Conservation (phyloP, 2,329 filamentous ascomycete species). For the Beauveria sp. region DNA sequence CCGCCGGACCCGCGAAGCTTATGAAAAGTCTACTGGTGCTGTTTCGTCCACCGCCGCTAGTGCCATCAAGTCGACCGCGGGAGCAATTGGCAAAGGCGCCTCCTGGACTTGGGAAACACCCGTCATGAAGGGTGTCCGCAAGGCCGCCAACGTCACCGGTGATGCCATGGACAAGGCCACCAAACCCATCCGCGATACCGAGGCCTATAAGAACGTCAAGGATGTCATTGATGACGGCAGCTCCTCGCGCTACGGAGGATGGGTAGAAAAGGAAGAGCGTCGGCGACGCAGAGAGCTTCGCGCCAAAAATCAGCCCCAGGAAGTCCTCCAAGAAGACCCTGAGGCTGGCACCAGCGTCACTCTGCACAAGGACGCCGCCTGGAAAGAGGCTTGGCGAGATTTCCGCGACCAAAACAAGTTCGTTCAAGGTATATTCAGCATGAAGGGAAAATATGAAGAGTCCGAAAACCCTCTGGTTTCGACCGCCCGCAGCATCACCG, state of each 20-base stretch:
- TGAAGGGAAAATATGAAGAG: conserved; percentile 86
- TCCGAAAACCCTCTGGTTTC: conserved; percentile 94
- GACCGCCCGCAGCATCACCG: conserved; percentile 88
- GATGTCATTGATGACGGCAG: conserved; percentile 95
- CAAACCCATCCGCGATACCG: conserved; percentile 84
- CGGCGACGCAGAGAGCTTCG: conserved; percentile 67
- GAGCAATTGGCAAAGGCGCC: conserved; percentile 81
- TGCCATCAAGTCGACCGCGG: conserved; percentile 78
- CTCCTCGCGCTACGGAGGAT: conserved; percentile 91
- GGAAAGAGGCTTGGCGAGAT: conserved; percentile 97
- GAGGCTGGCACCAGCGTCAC: conserved; percentile 94
- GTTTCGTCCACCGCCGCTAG: conserved; percentile 71
- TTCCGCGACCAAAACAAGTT: conserved; percentile 87
- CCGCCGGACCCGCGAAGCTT: conserved; percentile 75
- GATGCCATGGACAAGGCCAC: conserved; percentile 91
- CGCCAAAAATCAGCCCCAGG: conserved; percentile 52
- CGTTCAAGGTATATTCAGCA: conserved; percentile 78
- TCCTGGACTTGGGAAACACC: conserved; percentile 96
- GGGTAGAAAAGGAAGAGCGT: conserved; percentile 93
- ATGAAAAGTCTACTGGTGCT: conserved; percentile 76
- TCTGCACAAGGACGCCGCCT: conserved; percentile 90
- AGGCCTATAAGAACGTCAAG: conserved; percentile 91
- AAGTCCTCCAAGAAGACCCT: conserved; percentile 73
- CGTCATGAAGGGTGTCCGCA: conserved; percentile 83
- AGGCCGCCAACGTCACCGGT: conserved; percentile 78